Percentiles rank a stretch among this genome's conserved stretches.
Conservation (phyloP, 2,329 filamentous ascomycete genomes). For the Beauveria sp. region DNA sequence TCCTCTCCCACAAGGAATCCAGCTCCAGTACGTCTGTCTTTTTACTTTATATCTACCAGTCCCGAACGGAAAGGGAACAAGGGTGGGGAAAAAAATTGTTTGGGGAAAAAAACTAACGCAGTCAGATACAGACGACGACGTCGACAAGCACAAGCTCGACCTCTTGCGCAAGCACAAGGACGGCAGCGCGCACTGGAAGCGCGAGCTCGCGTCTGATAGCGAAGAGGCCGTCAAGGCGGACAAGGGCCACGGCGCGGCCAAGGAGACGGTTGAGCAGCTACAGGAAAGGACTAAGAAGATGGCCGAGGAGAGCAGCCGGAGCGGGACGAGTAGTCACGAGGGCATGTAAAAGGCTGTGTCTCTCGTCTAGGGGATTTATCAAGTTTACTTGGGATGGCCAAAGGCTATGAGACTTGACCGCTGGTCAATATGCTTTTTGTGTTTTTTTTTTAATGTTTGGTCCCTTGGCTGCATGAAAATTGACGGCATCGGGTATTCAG, state of each 20-base stretch:
- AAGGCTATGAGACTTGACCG: no score
- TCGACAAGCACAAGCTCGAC: slow-evolving; percentile 54
- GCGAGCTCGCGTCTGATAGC: slow-evolving; percentile 68
- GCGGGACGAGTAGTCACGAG: neutral
- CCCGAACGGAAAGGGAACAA: no score
- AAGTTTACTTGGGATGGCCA: no score
- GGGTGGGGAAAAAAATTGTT: no score
- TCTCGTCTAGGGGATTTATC: neutral
- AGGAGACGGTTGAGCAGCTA: slow-evolving; percentile 38
- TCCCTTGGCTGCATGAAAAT: no score
- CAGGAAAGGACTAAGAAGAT: slow-evolving; percentile 52
- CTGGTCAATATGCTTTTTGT: no score
- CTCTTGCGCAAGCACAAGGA: slow-evolving; percentile 58
- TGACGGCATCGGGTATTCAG: no score
- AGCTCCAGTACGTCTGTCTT: slow-evolving; percentile 3
- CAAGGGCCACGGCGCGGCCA: slow-evolving; percentile 17
- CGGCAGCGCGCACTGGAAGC: slow-evolving; percentile 68
- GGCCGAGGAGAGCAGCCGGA: slow-evolving; percentile 28
- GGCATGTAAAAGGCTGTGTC: neutral
- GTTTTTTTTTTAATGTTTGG: no score
- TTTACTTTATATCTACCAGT: neutral
- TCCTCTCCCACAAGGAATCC: slow-evolving; percentile 9
- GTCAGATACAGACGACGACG: slow-evolving; percentile 30
- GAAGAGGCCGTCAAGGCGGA: slow-evolving; percentile 72
- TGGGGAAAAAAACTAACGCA: neutral